Evolutionary conservation across 345 rosid species (phyloP).

Genomic region (Conringia planisiliqua): DNA sequence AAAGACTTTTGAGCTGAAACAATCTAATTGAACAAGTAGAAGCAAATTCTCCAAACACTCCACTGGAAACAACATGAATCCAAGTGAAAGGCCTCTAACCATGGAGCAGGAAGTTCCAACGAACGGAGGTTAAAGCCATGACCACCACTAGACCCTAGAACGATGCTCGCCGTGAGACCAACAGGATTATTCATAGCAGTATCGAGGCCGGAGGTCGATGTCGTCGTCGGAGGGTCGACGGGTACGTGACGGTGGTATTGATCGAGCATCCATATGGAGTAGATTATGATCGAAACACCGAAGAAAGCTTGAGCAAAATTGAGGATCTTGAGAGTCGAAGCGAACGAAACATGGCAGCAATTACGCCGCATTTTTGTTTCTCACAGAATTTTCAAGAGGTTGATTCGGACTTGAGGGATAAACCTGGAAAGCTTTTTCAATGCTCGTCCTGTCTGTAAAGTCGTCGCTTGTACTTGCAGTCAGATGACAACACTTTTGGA

Average conservation of each 20-base stretch:
- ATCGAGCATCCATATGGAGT: conserved; percentile 86
- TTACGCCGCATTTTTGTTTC: conserved; percentile 49
- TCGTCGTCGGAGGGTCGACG: conserved; percentile 21
- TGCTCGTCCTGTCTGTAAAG: conserved; percentile 19
- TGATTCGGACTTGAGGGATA: neutral
- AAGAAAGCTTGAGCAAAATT: conserved; percentile 69
- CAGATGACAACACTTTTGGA: neutral
- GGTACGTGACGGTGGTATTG: conserved; percentile 62
- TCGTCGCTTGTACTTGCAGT: conserved; percentile 1
- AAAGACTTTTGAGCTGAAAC: too few species aligned
- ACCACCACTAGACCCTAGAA: conserved; percentile 39
- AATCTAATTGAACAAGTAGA: neutral
- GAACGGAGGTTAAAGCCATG: conserved; percentile 48
- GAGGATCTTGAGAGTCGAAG: conserved; percentile 57
- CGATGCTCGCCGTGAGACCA: conserved; percentile 34
- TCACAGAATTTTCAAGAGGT: neutral
- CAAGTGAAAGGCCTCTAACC: conserved; percentile 36
- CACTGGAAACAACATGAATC: neutral
- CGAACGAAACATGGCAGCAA: conserved; percentile 68
- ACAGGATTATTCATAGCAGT: conserved; percentile 17
- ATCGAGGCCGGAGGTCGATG: conserved; percentile 24
- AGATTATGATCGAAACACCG: conserved; percentile 59
- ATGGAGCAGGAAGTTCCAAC: conserved; percentile 75
- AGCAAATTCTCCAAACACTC: neutral
- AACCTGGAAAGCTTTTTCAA: neutral